phyloP scores from a whole-genome alignment of 805 yeast species.

The Candida alai region DNA sequence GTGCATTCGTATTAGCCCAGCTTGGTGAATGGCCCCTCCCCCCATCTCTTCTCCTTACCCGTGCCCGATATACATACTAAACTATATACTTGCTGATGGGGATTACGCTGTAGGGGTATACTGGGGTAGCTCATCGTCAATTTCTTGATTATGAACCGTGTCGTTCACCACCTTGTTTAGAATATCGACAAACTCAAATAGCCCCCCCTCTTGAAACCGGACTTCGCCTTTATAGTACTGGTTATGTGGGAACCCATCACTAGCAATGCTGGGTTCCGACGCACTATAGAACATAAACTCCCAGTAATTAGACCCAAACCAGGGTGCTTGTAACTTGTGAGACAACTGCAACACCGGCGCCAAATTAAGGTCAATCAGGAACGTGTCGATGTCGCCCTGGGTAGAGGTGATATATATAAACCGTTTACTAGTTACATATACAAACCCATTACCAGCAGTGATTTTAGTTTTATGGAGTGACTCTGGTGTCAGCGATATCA shows the following conservation, averaged over 20 bases:
- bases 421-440: conserved; percentile 41
- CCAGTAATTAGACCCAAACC: conserved; percentile 55
- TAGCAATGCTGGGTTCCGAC: conserved; percentile 27
- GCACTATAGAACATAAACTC: conserved; percentile 37
- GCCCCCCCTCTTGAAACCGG: conserved; percentile 47
- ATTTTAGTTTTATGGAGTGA: conserved; percentile 19
- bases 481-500: conserved; percentile 14
- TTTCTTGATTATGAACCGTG: conserved; percentile 31
- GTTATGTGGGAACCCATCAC: conserved; percentile 38
- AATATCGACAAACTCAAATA: conserved; percentile 35
- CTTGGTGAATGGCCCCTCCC: no score
- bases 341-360: conserved; percentile 30
- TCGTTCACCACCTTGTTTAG: conserved; percentile 33
- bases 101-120: conserved; percentile 21
- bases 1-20: no score
- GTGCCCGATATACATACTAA: no score
- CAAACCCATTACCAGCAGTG: conserved; percentile 33
- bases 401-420: conserved; percentile 35
- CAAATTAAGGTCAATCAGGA: conserved; percentile 30
- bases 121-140: conserved; percentile 45
- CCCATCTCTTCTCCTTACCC: no score
- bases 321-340: conserved; percentile 43
- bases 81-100: neutral
- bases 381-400: conserved; percentile 41
- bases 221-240: conserved; percentile 36